Base-by-base conservation (phyloP, 768 basidiomycete genomes). In the Cyclocybe aegerita region DNA sequence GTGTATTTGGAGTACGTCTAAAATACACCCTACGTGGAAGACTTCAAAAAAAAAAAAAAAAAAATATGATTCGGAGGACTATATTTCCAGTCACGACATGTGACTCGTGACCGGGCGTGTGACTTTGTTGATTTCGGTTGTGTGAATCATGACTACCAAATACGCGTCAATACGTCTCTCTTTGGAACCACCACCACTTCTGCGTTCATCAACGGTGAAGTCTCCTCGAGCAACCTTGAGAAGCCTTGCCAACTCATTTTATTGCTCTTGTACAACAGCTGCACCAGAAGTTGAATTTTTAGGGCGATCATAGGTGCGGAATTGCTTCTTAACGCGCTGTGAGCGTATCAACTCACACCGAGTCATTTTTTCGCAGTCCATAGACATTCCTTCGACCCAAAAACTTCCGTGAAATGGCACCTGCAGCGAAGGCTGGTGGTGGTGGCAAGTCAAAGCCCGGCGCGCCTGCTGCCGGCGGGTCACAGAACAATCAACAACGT, bases 371-470 rank as follows among this genome's bases (percentile, higher is more conserved):
- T 30, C 29, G 6, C n/a, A 50, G 49, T 48, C 15, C 48, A 30
- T 39, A 23, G 42, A 16, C 41, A 48, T 32, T 46, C 35, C 23
- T 50, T 49, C 15, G 17, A 38, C 36, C 38, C 46, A 31, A 15
- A 52, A 48, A 49, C 12, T 7, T 30, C 54, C 47, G 15, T 34
- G 39, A 46, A 38, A 74, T 82, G 81, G 66, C 80, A 38, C 80
- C 80, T 44, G 64, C 66, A 55, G 67, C 72, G 58, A 77, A 80
- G 57, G 72, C 79, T 11, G 50, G 57, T 36, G 83, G 81, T 60
- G 84, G 82, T 44, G 85, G 82, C 58, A 88, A 86, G 60, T 78
- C 83, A 46, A 83, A 82, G 68, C 68, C 75, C 8, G 79, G 77
- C 31, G 67, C 73, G 10, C 58, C 70, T 34, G 59, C 72, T 31